Percentiles rank a stretch among this genome's conserved stretches.
Conservation (phyloP, 495 filamentous ascomycete genomes). For the Penicillium herquei region DNA sequence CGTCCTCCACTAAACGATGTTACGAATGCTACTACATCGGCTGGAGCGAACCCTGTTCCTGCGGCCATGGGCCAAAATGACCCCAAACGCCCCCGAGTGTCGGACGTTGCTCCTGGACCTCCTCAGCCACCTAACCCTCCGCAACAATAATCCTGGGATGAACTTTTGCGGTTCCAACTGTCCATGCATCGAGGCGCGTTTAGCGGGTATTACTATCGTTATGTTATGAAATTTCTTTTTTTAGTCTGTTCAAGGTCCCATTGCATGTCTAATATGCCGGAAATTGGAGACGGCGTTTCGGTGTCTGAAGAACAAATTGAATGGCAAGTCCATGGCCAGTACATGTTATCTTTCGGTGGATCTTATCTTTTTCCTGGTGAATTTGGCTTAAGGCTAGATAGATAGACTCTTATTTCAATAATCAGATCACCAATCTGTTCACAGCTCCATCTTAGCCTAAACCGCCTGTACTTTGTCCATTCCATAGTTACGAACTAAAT, state of each 20-base stretch:
- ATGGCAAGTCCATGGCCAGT: neutral
- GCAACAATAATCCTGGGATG: slow-evolving; percentile 7
- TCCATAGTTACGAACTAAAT: too few relatives aligned
- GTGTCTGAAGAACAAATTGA: neutral
- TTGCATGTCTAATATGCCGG: slow-evolving; percentile 4
- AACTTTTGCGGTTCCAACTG: neutral
- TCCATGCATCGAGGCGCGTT: slow-evolving; percentile 7
- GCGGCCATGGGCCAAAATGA: slow-evolving; percentile 24
- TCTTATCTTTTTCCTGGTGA: too few relatives aligned
- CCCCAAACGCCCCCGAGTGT: slow-evolving; percentile 35
- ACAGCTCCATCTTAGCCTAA: too few relatives aligned
- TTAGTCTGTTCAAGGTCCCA: neutral
- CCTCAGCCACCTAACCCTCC: slow-evolving; percentile 11
- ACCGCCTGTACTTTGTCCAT: too few relatives aligned
- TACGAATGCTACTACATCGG: slow-evolving; percentile 39
- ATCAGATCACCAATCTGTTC: too few relatives aligned
- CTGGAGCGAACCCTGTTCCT: slow-evolving; percentile 21
- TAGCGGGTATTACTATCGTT: slow-evolving; percentile 14
- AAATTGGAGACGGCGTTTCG: slow-evolving; percentile 7
- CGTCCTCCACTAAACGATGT: slow-evolving; percentile 51
- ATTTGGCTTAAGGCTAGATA: too few relatives aligned
- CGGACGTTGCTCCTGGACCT: slow-evolving; percentile 15
- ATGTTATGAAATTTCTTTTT: neutral
- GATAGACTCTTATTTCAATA: too few relatives aligned
- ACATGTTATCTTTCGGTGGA: too few relatives aligned